Conservation (phyloP, 2,329 filamentous ascomycete genomes). For the Dothistroma pini region DNA sequence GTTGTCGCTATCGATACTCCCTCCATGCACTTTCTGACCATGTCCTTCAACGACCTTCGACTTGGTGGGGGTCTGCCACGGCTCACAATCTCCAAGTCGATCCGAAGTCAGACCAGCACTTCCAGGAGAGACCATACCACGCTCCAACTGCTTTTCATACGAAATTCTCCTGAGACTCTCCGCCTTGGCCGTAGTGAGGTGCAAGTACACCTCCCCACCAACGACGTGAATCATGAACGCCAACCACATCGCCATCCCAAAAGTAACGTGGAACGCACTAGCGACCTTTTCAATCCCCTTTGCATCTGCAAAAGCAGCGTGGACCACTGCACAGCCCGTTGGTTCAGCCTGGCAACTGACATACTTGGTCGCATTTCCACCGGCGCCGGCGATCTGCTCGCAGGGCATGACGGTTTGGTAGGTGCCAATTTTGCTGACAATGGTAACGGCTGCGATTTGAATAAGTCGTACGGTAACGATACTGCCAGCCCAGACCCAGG, state of each 20-base stretch:
- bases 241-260: conserved; percentile 54
- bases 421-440: conserved; percentile 37
- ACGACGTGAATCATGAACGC: conserved; percentile 51
- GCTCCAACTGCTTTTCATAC: conserved; percentile 54
- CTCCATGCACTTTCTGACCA: neutral
- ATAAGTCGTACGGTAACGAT: conserved; percentile 55
- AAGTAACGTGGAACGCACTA: conserved; percentile 46
- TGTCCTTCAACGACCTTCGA: neutral
- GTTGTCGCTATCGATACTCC: neutral
- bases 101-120: conserved; percentile 47
- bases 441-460: conserved; percentile 41
- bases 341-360: conserved; percentile 46
- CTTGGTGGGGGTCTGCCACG: conserved; percentile 5
- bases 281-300: conserved; percentile 32
- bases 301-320: conserved; percentile 28
- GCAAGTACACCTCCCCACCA: conserved; percentile 44
- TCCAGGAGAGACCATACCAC: conserved; percentile 51
- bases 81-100: conserved; percentile 27
- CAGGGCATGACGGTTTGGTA: conserved; percentile 46
- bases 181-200: conserved; percentile 52
- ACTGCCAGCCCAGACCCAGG: conserved; percentile 34
- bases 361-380: conserved; percentile 35
- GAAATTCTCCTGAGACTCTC: conserved; percentile 54
- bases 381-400: conserved; percentile 44
- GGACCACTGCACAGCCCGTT: conserved; percentile 31